Conservation (phyloP, 306 rosid species). For the Aeschynomene evenia region DNA sequence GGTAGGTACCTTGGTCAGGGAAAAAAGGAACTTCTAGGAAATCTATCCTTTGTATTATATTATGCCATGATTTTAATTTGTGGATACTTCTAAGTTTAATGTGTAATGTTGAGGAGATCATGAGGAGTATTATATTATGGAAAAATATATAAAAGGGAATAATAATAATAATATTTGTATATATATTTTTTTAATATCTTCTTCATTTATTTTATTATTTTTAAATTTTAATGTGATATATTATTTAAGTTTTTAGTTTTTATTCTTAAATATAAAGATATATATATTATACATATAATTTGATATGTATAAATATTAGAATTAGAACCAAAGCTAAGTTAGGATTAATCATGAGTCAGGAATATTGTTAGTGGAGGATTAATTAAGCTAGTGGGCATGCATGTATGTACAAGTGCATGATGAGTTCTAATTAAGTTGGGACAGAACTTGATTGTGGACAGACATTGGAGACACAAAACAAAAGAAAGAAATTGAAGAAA, state of each 20-base stretch:
- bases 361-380: not conserved
- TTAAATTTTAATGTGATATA: too few relatives aligned
- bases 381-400: conserved; percentile 15
- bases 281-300: too few relatives aligned
- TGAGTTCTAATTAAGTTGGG: conserved; percentile 35
- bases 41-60: not conserved
- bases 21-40: not conserved
- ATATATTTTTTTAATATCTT: too few relatives aligned
- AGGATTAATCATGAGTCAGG: conserved; percentile 24
- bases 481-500: not conserved
- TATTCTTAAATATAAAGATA: too few relatives aligned
- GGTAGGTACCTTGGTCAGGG: too few relatives aligned
- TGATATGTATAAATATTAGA: too few relatives aligned
- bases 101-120: not conserved
- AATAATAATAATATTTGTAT: too few relatives aligned
- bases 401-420: conserved; percentile 10
- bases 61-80: not conserved
- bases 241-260: too few relatives aligned
- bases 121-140: not conserved
- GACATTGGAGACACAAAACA: conserved; percentile 10
- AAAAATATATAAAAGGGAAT: too few relatives aligned
- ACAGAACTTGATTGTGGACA: conserved; percentile 28
- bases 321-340: conserved; percentile 9
- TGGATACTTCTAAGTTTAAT: not conserved
- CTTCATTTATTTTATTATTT: too few relatives aligned